Base-by-base conservation (phyloP, 1,139 yeast species). In the Diutina catenulata region DNA sequence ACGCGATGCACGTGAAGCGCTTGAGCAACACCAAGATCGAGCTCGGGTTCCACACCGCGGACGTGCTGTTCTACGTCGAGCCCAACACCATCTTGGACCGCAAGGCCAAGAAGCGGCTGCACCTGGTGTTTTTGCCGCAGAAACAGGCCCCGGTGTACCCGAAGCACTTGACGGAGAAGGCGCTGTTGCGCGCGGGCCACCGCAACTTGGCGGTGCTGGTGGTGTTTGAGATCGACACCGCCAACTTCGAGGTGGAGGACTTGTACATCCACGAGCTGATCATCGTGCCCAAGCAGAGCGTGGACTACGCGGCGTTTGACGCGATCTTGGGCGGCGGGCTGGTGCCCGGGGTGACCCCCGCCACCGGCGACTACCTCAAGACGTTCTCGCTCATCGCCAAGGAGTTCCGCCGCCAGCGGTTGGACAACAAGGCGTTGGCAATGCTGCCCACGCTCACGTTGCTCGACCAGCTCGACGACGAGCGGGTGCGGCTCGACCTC, bases 81-180 rank as follows among this genome's bases (percentile, higher is more conserved):
- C 76, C 75, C 25, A 91, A 87, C 13, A 77, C 94, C 0, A 62
- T 75, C 3, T 63, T 91, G 44, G 98, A 91, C 52, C 78, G 93
- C 43, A 88, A 91, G 54, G 83, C 95, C 2, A 83, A 86, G 57
- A 87, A 86, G 61, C 74, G 97, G 54, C 86, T 94, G 2, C 76
- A 91, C 3, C 78, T 95, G 11, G 97, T 91, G 5, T 81, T 80
- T 52, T 71, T 91, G 57, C 93, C 94, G n/a, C 95, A 88, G 53
- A 79, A 78, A 46, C 59, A 68, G 18, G 71, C 72, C 11, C 75
- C 80, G 44, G 65, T 91, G 50, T 71, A 82, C 46, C 96, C 97
- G 1, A 63, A 64, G 27, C 68, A 69, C 36, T 68, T 86, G 37
- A 77, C 76, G 45, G 70, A 73, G 10, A 46, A 66, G 27, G 64